A percentile compares a stretch with the other conserved stretches of the same genome.
These are phyloP conservation scores for Thelonectria rubi DNA, from an alignment of 2,329 filamentous ascomycete species.

Conservation along the genomic window DNA sequence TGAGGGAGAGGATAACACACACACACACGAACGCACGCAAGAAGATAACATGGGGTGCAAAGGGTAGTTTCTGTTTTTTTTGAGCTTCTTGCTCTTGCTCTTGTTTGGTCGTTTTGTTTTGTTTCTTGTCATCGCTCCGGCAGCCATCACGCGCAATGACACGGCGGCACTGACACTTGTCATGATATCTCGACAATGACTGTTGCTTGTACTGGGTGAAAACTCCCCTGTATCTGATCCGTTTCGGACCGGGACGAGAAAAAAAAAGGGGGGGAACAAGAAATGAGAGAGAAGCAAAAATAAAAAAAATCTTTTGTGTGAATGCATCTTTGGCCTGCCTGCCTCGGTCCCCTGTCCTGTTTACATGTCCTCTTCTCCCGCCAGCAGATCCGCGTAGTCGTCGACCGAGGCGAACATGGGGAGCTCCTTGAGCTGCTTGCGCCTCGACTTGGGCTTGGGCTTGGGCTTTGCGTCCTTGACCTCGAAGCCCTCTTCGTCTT, in stretches of 20 bases:
- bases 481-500: slow-evolving; percentile 58
- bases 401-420: slow-evolving; percentile 94
- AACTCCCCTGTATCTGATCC: slow-evolving; percentile 2
- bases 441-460: slow-evolving; percentile 64
- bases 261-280: neutral
- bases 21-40: neutral
- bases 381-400: slow-evolving; percentile 89
- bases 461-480: slow-evolving; percentile 70
- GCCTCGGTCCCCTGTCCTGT: neutral
- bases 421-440: slow-evolving; percentile 85
- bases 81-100: neutral
- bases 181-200: neutral
- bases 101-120: neutral
- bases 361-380: slow-evolving; percentile 69
- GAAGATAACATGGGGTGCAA: neutral
- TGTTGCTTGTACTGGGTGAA: neutral
- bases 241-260: neutral
- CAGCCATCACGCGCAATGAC: too few relatives aligned
- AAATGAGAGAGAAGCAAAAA: slow-evolving; percentile 20
- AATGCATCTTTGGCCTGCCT: neutral
- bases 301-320: slow-evolving; percentile 15
- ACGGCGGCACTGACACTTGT: neutral
- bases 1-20: slow-evolving; percentile 6
- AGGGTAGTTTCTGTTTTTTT: neutral
- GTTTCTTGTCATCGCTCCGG: too few relatives aligned